Evolutionary conservation across 2,329 filamentous ascomycete species (phyloP).

Genomic region (Chrysoporthe deuterocubensis): DNA sequence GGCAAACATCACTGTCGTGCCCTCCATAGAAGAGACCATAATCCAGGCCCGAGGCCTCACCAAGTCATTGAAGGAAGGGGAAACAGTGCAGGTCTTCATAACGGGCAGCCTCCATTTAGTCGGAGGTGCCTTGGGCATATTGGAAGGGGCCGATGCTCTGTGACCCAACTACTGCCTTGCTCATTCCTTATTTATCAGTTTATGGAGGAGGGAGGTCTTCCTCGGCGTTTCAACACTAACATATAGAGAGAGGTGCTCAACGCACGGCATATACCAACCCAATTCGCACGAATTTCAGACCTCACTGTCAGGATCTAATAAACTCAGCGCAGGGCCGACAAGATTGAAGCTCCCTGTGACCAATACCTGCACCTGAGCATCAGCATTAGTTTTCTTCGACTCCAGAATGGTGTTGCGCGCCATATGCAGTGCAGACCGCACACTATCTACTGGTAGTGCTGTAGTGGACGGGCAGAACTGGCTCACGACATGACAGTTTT

Average conservation of each 20-base stretch:
- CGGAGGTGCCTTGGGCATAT: conserved; percentile 44
- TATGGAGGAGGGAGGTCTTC: conserved; percentile 1
- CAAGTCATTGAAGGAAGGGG: conserved; percentile 28
- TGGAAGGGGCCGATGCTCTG: conserved; percentile 37
- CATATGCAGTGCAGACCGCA: conserved; percentile 24
- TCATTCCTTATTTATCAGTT: background rate
- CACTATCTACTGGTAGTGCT: conserved; percentile 19
- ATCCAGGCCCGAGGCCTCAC: conserved; percentile 47
- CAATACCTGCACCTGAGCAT: conserved; percentile 38
- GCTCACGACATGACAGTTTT: conserved; percentile 25
- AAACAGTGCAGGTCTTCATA: conserved; percentile 50
- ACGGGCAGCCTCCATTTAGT: conserved; percentile 54
- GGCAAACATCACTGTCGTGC: conserved; percentile 51
- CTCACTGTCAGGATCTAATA: conserved; percentile 45
- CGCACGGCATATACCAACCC: conserved; percentile 22
- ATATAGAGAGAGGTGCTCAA: conserved; percentile 26
- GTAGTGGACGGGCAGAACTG: conserved; percentile 24
- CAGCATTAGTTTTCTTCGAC: conserved; percentile 22
- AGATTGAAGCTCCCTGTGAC: conserved; percentile 68
- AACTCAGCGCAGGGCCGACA: conserved; percentile 58
- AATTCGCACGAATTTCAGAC: conserved; percentile 23
- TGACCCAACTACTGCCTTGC: conserved; percentile 4
- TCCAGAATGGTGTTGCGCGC: conserved; percentile 17
- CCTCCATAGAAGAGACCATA: conserved; percentile 61
- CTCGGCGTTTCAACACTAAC: background rate